phyloP scores from a whole-genome alignment of 2,329 filamentous ascomycete species.

The Calycina herbarum region DNA sequence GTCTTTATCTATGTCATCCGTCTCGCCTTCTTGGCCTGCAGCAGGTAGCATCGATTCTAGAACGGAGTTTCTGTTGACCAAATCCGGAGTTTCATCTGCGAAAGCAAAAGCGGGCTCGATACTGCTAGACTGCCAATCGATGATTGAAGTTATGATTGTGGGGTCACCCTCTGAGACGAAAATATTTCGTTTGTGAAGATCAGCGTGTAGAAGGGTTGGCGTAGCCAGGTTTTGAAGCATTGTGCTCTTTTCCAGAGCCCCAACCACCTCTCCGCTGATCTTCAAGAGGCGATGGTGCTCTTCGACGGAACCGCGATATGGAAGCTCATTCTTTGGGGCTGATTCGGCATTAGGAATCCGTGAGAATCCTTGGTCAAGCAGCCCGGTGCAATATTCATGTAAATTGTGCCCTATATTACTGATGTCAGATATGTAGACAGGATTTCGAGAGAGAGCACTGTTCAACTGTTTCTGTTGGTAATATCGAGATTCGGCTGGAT shows the following conservation, averaged over 20 bases:
- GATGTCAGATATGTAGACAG: not conserved
- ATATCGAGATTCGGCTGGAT: slow-evolving; percentile 30
- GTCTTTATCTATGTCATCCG: not conserved
- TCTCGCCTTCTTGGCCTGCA: slow-evolving; percentile 20
- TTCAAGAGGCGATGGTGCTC: slow-evolving; percentile 39
- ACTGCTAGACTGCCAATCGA: slow-evolving; percentile 45
- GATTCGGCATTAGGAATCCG: slow-evolving; percentile 36
- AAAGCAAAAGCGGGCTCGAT: slow-evolving; percentile 44
- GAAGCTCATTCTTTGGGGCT: slow-evolving; percentile 24
- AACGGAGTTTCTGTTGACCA: slow-evolving; percentile 34
- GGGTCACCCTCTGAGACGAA: slow-evolving; percentile 44
- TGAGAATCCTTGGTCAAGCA: slow-evolving; percentile 43
- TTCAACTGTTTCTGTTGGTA: slow-evolving; percentile 31
- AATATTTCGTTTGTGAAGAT: slow-evolving; percentile 45
- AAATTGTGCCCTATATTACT: slow-evolving; percentile 38
- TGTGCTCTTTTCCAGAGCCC: slow-evolving; percentile 34
- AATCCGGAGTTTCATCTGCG: slow-evolving; percentile 40
- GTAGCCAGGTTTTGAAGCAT: slow-evolving; percentile 33
- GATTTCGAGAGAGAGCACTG: slow-evolving; percentile 11
- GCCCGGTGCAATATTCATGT: slow-evolving; percentile 38
- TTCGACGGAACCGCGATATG: slow-evolving; percentile 41
- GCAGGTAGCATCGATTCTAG: slow-evolving; percentile 5
- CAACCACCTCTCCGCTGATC: slow-evolving; percentile 34
- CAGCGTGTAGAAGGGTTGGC: slow-evolving; percentile 42
- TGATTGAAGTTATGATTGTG: slow-evolving; percentile 40